Base-by-base conservation (phyloP, 2,329 filamentous ascomycete species). In the Fusarium clavum region DNA sequence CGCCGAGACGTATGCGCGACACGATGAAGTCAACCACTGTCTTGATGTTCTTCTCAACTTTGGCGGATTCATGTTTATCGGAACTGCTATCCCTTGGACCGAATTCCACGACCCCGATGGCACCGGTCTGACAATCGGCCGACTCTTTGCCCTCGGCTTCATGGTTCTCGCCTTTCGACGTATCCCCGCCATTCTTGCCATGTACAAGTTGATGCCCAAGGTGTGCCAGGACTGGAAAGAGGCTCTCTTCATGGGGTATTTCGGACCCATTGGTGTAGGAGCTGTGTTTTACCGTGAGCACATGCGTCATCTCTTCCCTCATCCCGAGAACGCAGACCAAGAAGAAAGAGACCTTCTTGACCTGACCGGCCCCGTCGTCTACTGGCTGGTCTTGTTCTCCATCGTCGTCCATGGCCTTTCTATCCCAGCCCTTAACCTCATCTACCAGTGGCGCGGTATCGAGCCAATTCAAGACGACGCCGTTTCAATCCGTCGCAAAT, bases 231-330 rank as follows among this genome's bases (percentile, higher is more conserved):
- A 82, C 70, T 88, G 83, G 81, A 86, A 85, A 69, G 87, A 90
- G 63, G 87, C 87, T 1, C 72, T 90, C 0, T 89, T 90, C 61
- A 87, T 89, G 85, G 87, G 87, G 0, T 88, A 89, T 63, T 94
- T 94, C 71, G 92, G 92, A 0, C 92, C 92, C 0, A 94, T 94
- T 48, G 92, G 92, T 3, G 91, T 93, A 11, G 91, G 90, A 22
- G 92, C 92, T 1, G 86, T 93, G 25, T 94, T 94, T 77, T 94
- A 94, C 77, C 84, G 94, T 16, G 81, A 84, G 69, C 83, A 85
- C 61, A 80, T 81, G 3, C 77, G 78, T 10, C 77, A 83, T 13
- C 72, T 85, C 6, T 83, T 84, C 60, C 82, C 81, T 0, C 61
- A 78, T 8, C 61, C 76, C 0, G 77, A 75, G 27, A 59, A 78